A percentile compares a stretch with the other conserved stretches of the same genome.
These are phyloP conservation scores for Paramecium octaurelia DNA, from an alignment of 73 alveolate genomes.

Conservation along the genomic window DNA sequence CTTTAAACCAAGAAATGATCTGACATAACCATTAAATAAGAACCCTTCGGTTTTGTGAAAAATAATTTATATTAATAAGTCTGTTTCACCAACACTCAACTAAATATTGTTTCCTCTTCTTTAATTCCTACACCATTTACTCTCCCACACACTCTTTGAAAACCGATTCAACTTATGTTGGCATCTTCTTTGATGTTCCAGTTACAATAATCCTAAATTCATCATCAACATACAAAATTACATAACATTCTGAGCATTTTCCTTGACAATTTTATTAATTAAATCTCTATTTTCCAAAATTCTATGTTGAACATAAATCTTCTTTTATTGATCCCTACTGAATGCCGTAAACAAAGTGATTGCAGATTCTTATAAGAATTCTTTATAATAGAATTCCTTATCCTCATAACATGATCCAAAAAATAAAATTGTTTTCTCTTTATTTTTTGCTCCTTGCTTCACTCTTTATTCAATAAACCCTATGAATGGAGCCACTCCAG, in stretches of 20 bases:
- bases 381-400: slow-evolving; percentile 70
- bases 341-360: slow-evolving; percentile 71
- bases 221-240: not conserved
- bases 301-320: slow-evolving; percentile 75
- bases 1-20: not conserved
- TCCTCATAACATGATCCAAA: slow-evolving; percentile 76
- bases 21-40: not conserved
- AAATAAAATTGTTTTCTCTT: slow-evolving; percentile 76
- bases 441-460: slow-evolving; percentile 57
- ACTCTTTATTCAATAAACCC: slow-evolving; percentile 86
- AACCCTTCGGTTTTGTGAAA: not conserved
- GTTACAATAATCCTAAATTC: slow-evolving; percentile 65
- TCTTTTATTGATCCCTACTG: slow-evolving; percentile 69
- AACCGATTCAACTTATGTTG: slow-evolving; percentile 74
- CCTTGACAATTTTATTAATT: slow-evolving; percentile 57
- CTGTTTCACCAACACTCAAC: slow-evolving; percentile 78
- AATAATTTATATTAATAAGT: not conserved
- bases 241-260: slow-evolving; percentile 22
- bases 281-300: slow-evolving; percentile 61
- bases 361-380: slow-evolving; percentile 57
- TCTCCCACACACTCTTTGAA: slow-evolving; percentile 62
- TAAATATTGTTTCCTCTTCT: slow-evolving; percentile 57
- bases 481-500: slow-evolving; percentile 96
- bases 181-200: slow-evolving; percentile 80
- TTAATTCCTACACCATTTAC: slow-evolving; percentile 41